Base-by-base conservation (phyloP, 2,329 filamentous ascomycete species). In the Xylaria sp. region DNA sequence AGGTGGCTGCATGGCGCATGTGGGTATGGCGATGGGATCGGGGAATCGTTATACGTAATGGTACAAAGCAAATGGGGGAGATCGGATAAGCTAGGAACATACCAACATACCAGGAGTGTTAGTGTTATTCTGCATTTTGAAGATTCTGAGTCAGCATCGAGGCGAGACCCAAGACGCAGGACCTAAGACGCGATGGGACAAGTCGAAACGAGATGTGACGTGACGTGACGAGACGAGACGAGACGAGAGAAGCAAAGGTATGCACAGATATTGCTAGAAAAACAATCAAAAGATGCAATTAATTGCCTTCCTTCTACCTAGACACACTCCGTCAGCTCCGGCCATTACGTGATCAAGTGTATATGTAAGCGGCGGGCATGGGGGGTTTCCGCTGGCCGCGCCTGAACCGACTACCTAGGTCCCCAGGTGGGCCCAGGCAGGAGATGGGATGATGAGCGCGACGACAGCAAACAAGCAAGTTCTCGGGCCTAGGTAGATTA, bases 141-240 rank as follows among this genome's bases (percentile, higher is more conserved):
- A 31, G 57, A 53, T 53, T 72, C 70, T 73, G 72, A 74, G 66
- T 74, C 72, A 74, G 73, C 73, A 73, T 66, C 63, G 46, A 65
- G 61, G 38, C 42, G 49, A 53, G 51, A 59, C 23, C 7, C n/a
- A 7, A 19, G 17, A 21, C 35, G 21, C 15, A n/a, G n/a, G n/a
- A n/a, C n/a, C n/a, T n/a, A n/a, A n/a, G n/a, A n/a, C n/a, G n/a
- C n/a, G n/a, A n/a, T n/a, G n/a, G n/a, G n/a, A n/a, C n/a, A n/a
- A n/a, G n/a, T n/a, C n/a, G n/a, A n/a, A n/a, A n/a, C n/a, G n/a
- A n/a, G n/a, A n/a, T n/a, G n/a, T n/a, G n/a, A n/a, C n/a, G n/a
- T n/a, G n/a, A n/a, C n/a, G n/a, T n/a, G n/a, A n/a, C n/a, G n/a
- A n/a, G n/a, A n/a, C n/a, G n/a, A n/a, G n/a, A n/a, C n/a, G n/a